Evolutionary conservation across 371 early-diverging fungal genomes (phyloP).

Genomic region (Chytridium lagenaria): DNA sequence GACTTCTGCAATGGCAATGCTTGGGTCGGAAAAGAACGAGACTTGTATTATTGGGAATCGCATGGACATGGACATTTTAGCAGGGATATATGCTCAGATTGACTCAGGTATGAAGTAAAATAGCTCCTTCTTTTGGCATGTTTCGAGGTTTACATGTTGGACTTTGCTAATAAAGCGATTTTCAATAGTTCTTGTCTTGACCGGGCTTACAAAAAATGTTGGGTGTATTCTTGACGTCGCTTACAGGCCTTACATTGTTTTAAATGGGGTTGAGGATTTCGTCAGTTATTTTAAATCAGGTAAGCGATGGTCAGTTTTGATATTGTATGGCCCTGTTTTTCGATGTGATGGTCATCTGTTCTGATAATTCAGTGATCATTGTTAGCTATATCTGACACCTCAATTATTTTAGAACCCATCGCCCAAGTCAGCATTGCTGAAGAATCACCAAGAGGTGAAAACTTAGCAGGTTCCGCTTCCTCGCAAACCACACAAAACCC

Average conservation of each 20-base stretch:
- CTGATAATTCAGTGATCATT: too few relatives aligned
- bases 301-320: too few relatives aligned
- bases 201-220: conserved; percentile 66
- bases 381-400: too few relatives aligned
- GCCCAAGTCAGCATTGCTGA: too few relatives aligned
- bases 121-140: background rate
- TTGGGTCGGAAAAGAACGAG: conserved; percentile 62
- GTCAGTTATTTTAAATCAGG: too few relatives aligned
- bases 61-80: conserved; percentile 69
- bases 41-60: conserved; percentile 75
- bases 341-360: too few relatives aligned
- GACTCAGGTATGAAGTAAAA: conserved; percentile 52
- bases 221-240: conserved; percentile 60
- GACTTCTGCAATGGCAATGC: conserved; percentile 64
- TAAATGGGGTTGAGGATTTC: conserved; percentile 68
- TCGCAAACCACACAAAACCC: too few relatives aligned
- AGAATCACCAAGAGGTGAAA: too few relatives aligned
- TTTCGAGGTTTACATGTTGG: background rate
- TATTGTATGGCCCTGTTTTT: too few relatives aligned
- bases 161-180: too few relatives aligned
- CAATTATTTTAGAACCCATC: too few relatives aligned
- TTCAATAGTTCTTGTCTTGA: conserved; percentile 68
- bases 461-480: too few relatives aligned
- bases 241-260: conserved; percentile 66
- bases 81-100: conserved; percentile 55